Conservation (phyloP, 495 filamentous ascomycete genomes). For the Aspergillus kassunensis region DNA sequence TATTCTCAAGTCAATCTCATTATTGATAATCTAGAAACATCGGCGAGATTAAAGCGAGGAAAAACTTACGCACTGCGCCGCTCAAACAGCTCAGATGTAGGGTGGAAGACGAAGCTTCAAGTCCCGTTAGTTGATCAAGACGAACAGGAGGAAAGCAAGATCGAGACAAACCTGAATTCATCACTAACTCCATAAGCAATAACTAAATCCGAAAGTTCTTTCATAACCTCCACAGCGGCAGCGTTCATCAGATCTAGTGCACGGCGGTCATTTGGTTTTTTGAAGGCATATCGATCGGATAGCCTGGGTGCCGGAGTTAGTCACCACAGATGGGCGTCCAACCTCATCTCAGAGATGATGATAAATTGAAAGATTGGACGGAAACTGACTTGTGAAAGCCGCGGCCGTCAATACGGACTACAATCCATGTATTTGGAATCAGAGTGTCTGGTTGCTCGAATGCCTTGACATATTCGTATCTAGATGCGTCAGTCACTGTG, state of each 20-base stretch:
- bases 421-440: slow-evolving; percentile 88
- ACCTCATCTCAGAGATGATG: neutral
- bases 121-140: neutral
- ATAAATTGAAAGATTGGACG: neutral
- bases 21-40: no score
- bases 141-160: neutral
- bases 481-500: slow-evolving; percentile 21
- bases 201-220: slow-evolving; percentile 76
- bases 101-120: slow-evolving; percentile 81
- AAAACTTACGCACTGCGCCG: slow-evolving; percentile 72
- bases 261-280: slow-evolving; percentile 86
- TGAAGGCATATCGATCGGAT: slow-evolving; percentile 74
- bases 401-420: slow-evolving; percentile 87
- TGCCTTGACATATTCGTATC: slow-evolving; percentile 87
- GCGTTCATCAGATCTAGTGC: slow-evolving; percentile 94
- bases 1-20: slow-evolving; percentile 29
- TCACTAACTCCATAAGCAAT: slow-evolving; percentile 92
- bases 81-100: slow-evolving; percentile 76
- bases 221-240: slow-evolving; percentile 76
- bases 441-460: slow-evolving; percentile 81
- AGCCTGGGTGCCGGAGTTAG: slow-evolving; percentile 48
- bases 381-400: slow-evolving; percentile 80
- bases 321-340: neutral
- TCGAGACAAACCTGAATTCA: slow-evolving; percentile 67
- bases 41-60: neutral